A percentile compares a stretch with the other conserved stretches of the same genome.
Conservation (phyloP, 345 rosid species). For the Syzygium oleosum region DNA sequence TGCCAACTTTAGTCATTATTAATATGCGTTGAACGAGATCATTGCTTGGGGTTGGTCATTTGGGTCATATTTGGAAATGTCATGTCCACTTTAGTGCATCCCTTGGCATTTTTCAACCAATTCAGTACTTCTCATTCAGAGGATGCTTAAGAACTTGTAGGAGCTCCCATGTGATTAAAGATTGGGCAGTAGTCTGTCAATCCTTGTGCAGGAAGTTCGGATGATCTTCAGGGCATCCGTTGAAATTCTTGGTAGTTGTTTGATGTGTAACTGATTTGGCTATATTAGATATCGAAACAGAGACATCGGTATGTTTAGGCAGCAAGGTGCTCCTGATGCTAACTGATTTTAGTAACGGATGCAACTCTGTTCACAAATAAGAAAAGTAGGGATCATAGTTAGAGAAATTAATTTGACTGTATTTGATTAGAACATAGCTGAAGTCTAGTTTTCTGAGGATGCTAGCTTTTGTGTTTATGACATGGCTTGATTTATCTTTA, state of each 20-base stretch:
- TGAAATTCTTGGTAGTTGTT: not conserved
- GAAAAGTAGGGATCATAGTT: not conserved
- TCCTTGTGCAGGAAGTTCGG: not conserved
- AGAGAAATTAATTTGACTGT: not conserved
- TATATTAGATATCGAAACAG: not conserved
- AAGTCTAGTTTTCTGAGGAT: not conserved
- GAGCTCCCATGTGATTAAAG: no score
- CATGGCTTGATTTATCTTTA: no score
- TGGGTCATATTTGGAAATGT: no score
- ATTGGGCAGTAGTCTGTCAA: no score
- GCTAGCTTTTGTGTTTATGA: not conserved
- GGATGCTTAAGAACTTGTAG: no score
- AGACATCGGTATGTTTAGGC: not conserved
- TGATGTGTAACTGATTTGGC: not conserved
- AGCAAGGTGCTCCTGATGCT: not conserved
- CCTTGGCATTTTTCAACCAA: no score
- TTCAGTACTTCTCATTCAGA: no score
- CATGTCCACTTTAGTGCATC: no score
- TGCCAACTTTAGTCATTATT: no score
- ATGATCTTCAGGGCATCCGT: not conserved
- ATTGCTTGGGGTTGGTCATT: no score
- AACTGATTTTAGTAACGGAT: not conserved
- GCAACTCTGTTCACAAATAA: not conserved
- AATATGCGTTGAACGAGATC: no score
- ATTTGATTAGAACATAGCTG: not conserved